phyloP scores from a whole-genome alignment of 495 filamentous ascomycete species.

The Chaetomium fimeti region DNA sequence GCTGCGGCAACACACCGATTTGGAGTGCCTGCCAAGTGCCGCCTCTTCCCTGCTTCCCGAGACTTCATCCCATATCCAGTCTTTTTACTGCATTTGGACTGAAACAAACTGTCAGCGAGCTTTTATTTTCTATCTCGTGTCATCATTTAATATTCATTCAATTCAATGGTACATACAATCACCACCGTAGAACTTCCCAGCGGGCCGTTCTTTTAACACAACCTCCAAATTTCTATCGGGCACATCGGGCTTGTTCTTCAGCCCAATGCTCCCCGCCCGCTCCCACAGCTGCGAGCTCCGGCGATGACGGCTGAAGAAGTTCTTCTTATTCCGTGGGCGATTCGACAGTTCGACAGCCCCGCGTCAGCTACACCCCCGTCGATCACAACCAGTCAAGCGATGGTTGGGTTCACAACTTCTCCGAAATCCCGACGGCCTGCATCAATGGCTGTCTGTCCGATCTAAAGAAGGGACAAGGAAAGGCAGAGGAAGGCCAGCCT shows the following conservation, averaged over 20 bases:
- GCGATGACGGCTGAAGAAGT: background rate
- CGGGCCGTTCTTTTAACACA: no score
- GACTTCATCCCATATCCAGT: background rate
- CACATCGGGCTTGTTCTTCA: no score
- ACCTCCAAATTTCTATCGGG: no score
- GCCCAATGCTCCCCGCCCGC: no score
- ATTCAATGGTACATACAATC: no score
- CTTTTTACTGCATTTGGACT: background rate
- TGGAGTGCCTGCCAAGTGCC: background rate
- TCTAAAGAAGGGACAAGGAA: background rate
- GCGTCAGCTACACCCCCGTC: background rate
- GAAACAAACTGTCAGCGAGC: background rate
- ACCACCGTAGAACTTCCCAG: no score
- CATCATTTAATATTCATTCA: no score
- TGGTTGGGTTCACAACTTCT: background rate
- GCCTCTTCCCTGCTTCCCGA: background rate
- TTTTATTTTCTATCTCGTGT: no score
- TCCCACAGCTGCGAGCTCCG: background rate
- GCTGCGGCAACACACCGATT: background rate
- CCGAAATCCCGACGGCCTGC: slow-evolving; percentile 15
- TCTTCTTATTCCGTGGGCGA: background rate
- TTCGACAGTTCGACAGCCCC: background rate
- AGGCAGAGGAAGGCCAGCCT: no score
- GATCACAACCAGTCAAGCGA: slow-evolving; percentile 1
- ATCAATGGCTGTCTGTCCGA: background rate